Percentiles rank a stretch among this genome's conserved stretches.
Conservation (phyloP, 2,329 filamentous ascomycete species). For the Cercospora citrullina region DNA sequence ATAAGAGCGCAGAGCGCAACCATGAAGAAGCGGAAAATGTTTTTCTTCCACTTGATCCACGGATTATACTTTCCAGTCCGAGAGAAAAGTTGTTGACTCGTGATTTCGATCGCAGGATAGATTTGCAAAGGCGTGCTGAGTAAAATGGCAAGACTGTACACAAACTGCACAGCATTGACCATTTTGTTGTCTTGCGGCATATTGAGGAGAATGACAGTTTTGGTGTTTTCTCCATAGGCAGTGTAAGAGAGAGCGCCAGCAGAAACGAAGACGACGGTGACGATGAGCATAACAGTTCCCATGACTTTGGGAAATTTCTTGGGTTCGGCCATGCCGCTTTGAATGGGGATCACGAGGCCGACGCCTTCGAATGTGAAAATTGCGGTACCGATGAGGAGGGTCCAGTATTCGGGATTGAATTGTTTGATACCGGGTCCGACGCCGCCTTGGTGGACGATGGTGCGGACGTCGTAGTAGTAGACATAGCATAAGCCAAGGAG, state of each 20-base stretch:
- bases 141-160: constrained; percentile 97
- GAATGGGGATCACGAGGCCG: constrained; percentile 95
- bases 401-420: constrained; percentile 93
- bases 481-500: constrained; percentile 87
- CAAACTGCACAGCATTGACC: constrained; percentile 92
- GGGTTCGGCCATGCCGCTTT: constrained; percentile 92
- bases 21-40: constrained; percentile 89
- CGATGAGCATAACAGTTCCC: constrained; percentile 88
- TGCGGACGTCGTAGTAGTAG: constrained; percentile 91
- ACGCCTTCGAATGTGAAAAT: constrained; percentile 99
- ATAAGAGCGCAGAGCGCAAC: constrained; percentile 83
- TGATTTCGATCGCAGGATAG: constrained; percentile 96
- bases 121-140: constrained; percentile 94
- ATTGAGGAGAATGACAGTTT: constrained; percentile 95
- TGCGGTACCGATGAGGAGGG: constrained; percentile 95
- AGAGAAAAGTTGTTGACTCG: constrained; percentile 90
- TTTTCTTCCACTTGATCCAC: constrained; percentile 99
- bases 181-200: constrained; percentile 92
- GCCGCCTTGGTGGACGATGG: constrained; percentile 70
- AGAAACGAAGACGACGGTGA: constrained; percentile 83
- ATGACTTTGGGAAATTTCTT: constrained; percentile 88
- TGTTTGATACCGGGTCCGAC: constrained; percentile 75
- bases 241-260: constrained; percentile 95
- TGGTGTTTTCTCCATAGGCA: constrained; percentile 90
- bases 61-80: constrained; percentile 96